These are phyloP conservation scores for Ustilago trichophora DNA, from an alignment of 1,284 basidiomycete genomes.

Conservation along the genomic window DNA sequence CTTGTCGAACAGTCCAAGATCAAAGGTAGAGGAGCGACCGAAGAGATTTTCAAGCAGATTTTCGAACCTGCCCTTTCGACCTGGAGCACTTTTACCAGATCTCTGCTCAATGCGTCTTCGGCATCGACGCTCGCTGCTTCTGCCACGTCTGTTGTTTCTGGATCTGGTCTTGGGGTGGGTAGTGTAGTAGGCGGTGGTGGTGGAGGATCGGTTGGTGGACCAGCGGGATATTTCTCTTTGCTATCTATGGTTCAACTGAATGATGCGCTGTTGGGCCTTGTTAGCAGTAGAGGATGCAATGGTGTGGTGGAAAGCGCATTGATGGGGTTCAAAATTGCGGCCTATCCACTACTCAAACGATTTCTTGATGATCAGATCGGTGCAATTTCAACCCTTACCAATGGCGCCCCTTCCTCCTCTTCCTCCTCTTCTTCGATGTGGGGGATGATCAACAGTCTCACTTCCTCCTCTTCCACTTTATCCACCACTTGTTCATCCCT, in stretches of 20 bases:
- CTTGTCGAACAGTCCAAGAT: conserved; percentile 29
- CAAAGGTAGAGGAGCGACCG: conserved; percentile 32
- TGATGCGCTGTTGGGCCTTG: conserved; percentile 30
- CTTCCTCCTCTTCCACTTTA: too few relatives aligned
- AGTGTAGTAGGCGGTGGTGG: too few relatives aligned
- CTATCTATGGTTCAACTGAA: conserved; percentile 49
- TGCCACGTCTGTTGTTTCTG: conserved; percentile 1
- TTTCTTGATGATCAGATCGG: conserved; percentile 53
- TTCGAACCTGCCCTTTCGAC: conserved; percentile 56
- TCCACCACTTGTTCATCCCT: too few relatives aligned
- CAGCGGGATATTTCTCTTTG: conserved; percentile 31
- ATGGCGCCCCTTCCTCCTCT: too few relatives aligned
- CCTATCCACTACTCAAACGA: conserved; percentile 53
- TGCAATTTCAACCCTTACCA: too few relatives aligned
- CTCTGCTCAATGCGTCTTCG: conserved; percentile 28
- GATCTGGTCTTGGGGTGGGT: neutral
- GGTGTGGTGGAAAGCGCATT: conserved; percentile 43
- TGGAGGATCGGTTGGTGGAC: neutral
- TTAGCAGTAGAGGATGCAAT: conserved; percentile 31
- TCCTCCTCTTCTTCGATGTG: neutral
- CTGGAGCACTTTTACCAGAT: conserved; percentile 40
- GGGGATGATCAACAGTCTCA: conserved; percentile 2
- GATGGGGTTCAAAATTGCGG: conserved; percentile 54
- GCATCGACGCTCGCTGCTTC: conserved; percentile 1
- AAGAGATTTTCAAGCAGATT: conserved; percentile 63